Conservation (phyloP, 805 yeast genomes). For the Ogataea methylovora region DNA sequence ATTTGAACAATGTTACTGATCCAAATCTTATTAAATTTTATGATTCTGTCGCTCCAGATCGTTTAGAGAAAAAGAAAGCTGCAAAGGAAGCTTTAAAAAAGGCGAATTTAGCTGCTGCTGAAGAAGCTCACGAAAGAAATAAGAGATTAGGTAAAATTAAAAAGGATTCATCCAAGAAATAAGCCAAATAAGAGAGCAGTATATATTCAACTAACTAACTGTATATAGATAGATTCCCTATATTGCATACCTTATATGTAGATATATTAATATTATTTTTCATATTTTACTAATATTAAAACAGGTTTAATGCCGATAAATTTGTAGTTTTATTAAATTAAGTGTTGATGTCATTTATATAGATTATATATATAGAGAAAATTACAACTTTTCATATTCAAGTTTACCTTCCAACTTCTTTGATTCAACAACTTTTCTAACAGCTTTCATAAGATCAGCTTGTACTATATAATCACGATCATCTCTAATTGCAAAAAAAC, state of each 20-base stretch:
- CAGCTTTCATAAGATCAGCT: slow-evolving; percentile 95
- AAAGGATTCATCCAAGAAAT: not conserved
- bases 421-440: slow-evolving; percentile 91
- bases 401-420: slow-evolving; percentile 95
- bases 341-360: no score
- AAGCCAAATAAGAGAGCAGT: not conserved
- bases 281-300: no score
- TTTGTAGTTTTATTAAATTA: no score
- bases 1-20: slow-evolving; percentile 24
- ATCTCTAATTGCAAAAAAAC: slow-evolving; percentile 95
- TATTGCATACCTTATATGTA: no score
- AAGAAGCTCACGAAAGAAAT: slow-evolving; percentile 17
- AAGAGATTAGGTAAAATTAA: not conserved
- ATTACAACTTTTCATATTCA: slow-evolving; percentile 85
- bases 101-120: slow-evolving; percentile 10
- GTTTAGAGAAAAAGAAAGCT: slow-evolving; percentile 10
- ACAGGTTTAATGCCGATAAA: not conserved
- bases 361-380: not conserved
- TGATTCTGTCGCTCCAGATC: slow-evolving; percentile 18
- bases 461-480: slow-evolving; percentile 93
- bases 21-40: slow-evolving; percentile 23
- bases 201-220: no score
- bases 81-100: slow-evolving; percentile 12
- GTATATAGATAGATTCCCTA: no score
- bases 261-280: no score